Evolutionary conservation across 2,329 filamentous ascomycete genomes (phyloP).

Genomic region (Thielaviopsis musarum): DNA sequence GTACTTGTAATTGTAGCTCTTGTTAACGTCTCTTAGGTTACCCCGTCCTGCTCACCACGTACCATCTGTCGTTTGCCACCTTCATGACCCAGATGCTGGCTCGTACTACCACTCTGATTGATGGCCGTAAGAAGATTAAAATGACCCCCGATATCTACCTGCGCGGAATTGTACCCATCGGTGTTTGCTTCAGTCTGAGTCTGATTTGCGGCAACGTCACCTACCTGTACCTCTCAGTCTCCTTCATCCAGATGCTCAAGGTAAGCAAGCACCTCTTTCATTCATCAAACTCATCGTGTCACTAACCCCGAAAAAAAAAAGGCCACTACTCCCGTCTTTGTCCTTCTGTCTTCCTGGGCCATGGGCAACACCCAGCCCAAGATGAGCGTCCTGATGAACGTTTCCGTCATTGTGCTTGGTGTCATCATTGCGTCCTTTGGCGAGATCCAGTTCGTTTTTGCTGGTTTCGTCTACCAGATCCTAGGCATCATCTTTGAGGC

Average conservation of each 20-base stretch:
- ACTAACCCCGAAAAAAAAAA: conserved; percentile 20
- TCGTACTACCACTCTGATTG: conserved; percentile 73
- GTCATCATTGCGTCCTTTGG: conserved; percentile 88
- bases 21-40: conserved; percentile 30
- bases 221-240: conserved; percentile 86
- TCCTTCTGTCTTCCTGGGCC: conserved; percentile 76
- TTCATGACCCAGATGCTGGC: conserved; percentile 89
- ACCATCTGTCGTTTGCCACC: conserved; percentile 86
- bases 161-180: conserved; percentile 85
- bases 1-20: neutral
- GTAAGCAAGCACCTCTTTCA: conserved; percentile 26
- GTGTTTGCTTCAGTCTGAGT: conserved; percentile 87
- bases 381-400: conserved; percentile 76
- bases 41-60: conserved; percentile 79
- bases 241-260: conserved; percentile 98
- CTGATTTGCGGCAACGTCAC: conserved; percentile 94
- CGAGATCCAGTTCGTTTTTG: conserved; percentile 81
- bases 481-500: conserved; percentile 69
- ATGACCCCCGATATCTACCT: conserved; percentile 93
- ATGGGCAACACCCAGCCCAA: conserved; percentile 74
- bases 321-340: conserved; percentile 89
- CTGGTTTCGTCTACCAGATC: conserved; percentile 64
- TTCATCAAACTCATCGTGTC: neutral
- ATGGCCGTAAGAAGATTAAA: conserved; percentile 89
- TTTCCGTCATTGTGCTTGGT: conserved; percentile 86